These are phyloP conservation scores for Iberis pinnata DNA, from an alignment of 345 rosid genomes.

Conservation along the genomic window DNA sequence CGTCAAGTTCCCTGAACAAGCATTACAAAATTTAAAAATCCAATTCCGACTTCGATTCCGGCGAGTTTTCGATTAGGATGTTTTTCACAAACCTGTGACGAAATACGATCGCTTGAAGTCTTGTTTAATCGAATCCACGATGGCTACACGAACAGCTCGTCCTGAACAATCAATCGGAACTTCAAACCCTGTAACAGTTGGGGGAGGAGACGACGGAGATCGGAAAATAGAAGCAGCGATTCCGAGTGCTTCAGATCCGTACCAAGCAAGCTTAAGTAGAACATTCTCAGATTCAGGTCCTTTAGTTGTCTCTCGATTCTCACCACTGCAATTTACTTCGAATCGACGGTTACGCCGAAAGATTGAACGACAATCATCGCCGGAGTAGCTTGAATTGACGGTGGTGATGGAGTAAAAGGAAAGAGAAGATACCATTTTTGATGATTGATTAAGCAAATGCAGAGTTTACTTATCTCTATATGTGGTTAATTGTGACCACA, in stretches of 20 bases:
- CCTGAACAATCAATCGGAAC: slow-evolving; percentile 44
- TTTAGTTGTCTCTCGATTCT: slow-evolving; percentile 31
- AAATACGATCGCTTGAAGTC: slow-evolving; percentile 78
- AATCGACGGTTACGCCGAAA: slow-evolving; percentile 8
- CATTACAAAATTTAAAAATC: neutral
- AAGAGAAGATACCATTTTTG: neutral
- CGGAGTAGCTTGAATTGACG: slow-evolving; percentile 18
- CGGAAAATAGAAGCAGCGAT: slow-evolving; percentile 77
- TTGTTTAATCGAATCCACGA: slow-evolving; percentile 57
- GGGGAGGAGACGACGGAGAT: slow-evolving; percentile 25
- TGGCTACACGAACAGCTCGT: slow-evolving; percentile 45
- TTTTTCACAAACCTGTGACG: slow-evolving; percentile 52
- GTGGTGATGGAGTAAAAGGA: slow-evolving; percentile 9
- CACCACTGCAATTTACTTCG: slow-evolving; percentile 18
- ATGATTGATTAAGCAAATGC: neutral
- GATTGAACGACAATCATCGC: neutral
- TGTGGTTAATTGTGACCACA: neutral
- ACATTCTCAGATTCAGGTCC: slow-evolving; percentile 56
- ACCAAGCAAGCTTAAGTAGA: slow-evolving; percentile 82
- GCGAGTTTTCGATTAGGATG: neutral
- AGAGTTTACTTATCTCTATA: too few relatives aligned
- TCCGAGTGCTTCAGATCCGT: slow-evolving; percentile 87
- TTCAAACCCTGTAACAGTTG: neutral
- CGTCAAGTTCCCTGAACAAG: slow-evolving; percentile 63
- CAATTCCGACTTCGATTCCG: too few relatives aligned